Evolutionary conservation across 176 grass and related monocot genomes (phyloP), one percentile per base, ranked within the genome.

Genomic region (Oropetium thomaeum): DNA sequence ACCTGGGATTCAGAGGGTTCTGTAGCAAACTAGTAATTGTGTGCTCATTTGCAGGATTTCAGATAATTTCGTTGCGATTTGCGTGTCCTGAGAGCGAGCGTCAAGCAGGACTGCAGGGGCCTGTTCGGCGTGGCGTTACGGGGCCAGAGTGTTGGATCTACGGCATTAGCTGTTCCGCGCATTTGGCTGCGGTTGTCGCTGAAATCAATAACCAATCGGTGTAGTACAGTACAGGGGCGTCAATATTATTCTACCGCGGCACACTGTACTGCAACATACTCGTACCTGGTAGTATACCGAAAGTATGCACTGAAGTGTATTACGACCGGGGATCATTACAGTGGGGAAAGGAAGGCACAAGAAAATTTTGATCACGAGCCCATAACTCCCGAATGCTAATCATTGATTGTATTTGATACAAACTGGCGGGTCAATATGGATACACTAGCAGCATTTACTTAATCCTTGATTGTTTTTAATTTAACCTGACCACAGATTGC

Each of bases 111-210:
- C 15, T 39, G 40, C 25, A 37, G 43, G 31, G 32, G 65, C 34
- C 40, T 31, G 3, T 67, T 67, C 31, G 29, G 26, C 53, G 15
- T 45, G 47, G 26, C 53, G 15, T 45, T 37, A 4, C 10, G 16
- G 59, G 59, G 29, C 23, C 69, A 23, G 59, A 19, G 65, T 78
- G 67, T 53, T 66, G 58, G 57, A 65, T 84, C 75, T 47, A 41
- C 57, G 33, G 34, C 42, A 33, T 38, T 60, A 39, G 57, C 35
- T 58, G 52, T 74, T 34, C 51, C 72, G 15, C 8, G 19, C 57
- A 51, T 69, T 69, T 38, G 72, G 81, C 39, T 61, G 53, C 19
- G 43, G 20, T 62, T 78, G 73, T 70, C 55, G 57, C 44, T 34
- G 20, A 70, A 71, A 61, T 71, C 7, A 41, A 41, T 51, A 62